phyloP scores from a whole-genome alignment of 2,329 filamentous ascomycete species.

The Parafenestella ontariensis region DNA sequence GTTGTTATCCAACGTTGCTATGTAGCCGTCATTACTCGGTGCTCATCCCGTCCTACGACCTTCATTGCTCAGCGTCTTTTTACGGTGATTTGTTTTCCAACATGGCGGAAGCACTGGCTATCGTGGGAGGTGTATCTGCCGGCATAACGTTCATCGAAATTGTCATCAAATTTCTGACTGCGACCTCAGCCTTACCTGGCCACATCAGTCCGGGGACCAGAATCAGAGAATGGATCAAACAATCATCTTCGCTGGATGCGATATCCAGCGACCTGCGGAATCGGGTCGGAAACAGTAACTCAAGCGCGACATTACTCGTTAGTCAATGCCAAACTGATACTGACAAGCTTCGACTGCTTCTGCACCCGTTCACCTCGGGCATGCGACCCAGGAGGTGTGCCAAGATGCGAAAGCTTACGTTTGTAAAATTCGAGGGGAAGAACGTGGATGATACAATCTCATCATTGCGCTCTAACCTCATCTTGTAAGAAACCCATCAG shows the following conservation, averaged over 20 bases:
- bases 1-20: no score
- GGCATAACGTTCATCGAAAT: not conserved
- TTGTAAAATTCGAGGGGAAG: no score
- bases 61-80: not conserved
- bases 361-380: no score
- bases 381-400: no score
- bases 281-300: not conserved
- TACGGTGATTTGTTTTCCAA: not conserved
- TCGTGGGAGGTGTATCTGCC: not conserved
- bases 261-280: not conserved
- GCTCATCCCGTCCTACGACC: no score
- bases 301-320: not conserved
- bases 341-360: no score
- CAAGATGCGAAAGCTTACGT: no score
- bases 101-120: constrained; percentile 1
- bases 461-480: no score
- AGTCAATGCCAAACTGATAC: no score
- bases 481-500: no score
- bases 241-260: not conserved
- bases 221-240: not conserved
- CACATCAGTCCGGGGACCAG: not conserved
- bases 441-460: no score
- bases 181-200: not conserved
- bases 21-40: no score
- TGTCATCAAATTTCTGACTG: not conserved